Percentiles rank a stretch among this genome's conserved stretches.
Conservation (phyloP, 352 stramenopile species). For the Pythium plurisporium region DNA sequence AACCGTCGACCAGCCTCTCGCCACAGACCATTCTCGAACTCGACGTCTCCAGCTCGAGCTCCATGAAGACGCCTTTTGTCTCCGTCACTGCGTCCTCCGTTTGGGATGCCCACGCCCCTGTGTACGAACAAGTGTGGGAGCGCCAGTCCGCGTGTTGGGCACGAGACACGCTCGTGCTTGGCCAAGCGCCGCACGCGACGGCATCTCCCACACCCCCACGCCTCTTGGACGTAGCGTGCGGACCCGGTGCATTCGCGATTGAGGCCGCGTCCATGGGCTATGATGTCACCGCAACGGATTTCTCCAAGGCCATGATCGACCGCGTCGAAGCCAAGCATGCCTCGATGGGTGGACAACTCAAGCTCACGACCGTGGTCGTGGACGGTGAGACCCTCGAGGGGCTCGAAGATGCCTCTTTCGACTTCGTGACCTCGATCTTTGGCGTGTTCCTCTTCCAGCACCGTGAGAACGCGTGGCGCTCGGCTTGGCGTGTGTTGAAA, state of each 20-base stretch:
- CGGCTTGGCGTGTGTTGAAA: constrained; percentile 13
- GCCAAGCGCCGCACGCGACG: constrained; percentile 54
- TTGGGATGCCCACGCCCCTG: neutral
- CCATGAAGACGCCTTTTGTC: neutral
- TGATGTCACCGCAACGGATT: constrained; percentile 16
- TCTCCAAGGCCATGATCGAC: constrained; percentile 13
- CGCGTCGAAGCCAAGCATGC: constrained; percentile 7
- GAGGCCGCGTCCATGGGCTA: constrained; percentile 6
- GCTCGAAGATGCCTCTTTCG: constrained; percentile 11
- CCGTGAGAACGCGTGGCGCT: constrained; percentile 12
- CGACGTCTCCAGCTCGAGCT: neutral
- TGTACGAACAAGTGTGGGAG: neutral
- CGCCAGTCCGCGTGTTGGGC: constrained; percentile 34
- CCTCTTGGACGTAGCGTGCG: constrained; percentile 17
- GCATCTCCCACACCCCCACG: constrained; percentile 40
- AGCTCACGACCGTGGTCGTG: neutral
- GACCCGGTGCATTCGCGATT: constrained; percentile 5
- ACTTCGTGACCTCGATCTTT: constrained; percentile 19
- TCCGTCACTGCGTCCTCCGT: neutral
- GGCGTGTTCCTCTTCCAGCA: constrained; percentile 17
- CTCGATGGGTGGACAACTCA: neutral
- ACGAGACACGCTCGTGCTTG: constrained; percentile 54
- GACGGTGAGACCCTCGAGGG: constrained; percentile 19
- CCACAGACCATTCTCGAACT: no score
- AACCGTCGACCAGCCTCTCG: no score